phyloP scores from a whole-genome alignment of 1,284 basidiomycete species.

The Coniferiporia weirii region DNA sequence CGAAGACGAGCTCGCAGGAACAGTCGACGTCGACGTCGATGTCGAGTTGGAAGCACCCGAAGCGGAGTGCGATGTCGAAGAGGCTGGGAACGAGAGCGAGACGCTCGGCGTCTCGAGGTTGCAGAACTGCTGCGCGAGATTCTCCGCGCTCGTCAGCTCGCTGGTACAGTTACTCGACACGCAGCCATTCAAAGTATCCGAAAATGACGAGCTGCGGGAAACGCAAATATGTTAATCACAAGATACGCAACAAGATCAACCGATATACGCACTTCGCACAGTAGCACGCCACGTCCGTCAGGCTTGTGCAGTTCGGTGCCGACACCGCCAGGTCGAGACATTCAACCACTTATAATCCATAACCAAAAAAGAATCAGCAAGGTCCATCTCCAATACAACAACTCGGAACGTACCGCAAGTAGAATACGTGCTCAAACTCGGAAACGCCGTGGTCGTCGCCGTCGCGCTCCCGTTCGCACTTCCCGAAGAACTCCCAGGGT shows the following conservation, averaged over 20 bases:
- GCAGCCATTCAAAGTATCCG: conserved; percentile 22
- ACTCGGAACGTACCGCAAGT: conserved; percentile 24
- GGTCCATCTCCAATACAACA: background rate
- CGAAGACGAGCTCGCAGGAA: background rate
- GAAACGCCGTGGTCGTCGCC: conserved; percentile 26
- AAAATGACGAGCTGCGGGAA: conserved; percentile 7
- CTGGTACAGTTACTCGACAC: conserved; percentile 23
- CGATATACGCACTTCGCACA: conserved; percentile 20
- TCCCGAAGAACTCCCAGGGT: conserved; percentile 1
- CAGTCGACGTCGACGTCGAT: background rate
- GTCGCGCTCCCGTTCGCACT: conserved; percentile 17
- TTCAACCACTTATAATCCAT: conserved; percentile 22
- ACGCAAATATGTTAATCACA: background rate
- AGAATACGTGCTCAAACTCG: conserved; percentile 28
- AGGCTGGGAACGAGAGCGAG: conserved; percentile 27
- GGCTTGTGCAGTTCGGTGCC: conserved; percentile 25
- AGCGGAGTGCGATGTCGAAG: conserved; percentile 3
- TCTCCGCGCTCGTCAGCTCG: conserved; percentile 26
- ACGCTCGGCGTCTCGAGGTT: conserved; percentile 26
- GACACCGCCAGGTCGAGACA: conserved; percentile 26
- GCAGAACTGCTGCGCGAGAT: conserved; percentile 29
- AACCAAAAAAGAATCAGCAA: background rate
- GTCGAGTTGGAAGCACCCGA: background rate
- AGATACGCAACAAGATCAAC: background rate
- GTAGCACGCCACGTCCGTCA: conserved; percentile 29